Evolutionary conservation across 805 yeast species (phyloP), one percentile per base, ranked within the genome.

Genomic region (Barnettozyma botsteinii): DNA sequence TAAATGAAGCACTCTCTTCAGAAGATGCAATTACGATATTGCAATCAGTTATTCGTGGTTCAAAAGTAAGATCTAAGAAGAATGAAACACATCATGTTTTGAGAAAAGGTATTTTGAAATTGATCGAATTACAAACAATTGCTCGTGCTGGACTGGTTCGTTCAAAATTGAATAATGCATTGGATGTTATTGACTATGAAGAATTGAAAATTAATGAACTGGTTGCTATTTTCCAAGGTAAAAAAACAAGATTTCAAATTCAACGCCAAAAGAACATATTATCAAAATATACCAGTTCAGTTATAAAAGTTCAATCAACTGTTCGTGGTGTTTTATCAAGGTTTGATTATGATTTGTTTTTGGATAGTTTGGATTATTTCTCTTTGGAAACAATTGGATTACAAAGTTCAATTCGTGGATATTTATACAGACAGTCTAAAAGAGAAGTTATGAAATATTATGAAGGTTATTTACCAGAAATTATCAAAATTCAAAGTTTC

Each of bases 401-500:
- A 2, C 95, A 87, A 55, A 64, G 83, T 0, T 45, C 62, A 1
- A 54, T 72, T 2, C 69, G 84, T 50, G 87, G 85, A 9, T 52
- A 42, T 14, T 34, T 57, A 0, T 41, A 69, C 4, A 67, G 89
- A 45, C 46, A 49, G 2, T 50, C 57, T 7, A 45, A 70, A 12
- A 46, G 46, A 4, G 58, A 60, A 3, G 55, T 59, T 37, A 58
- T 63, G 47, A 56, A 57, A 1, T 70, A 78, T 62, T 91, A 86
- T 61, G 55, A 56, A 14, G 56, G 60, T 5, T 79, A 85, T 51
- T 55, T 73, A 29, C 71, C 68, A n/a, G 69, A 73, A 29, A 75
- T 93, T 13, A 67, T 86, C 45, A 74, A 69, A 52, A 75, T 89
- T 14, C 98, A 93, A 63, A 80, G 87, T 35, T 67, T 68, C 28